Conservation (phyloP, 2,329 filamentous ascomycete genomes). For the Dactylellina parvicollis region DNA sequence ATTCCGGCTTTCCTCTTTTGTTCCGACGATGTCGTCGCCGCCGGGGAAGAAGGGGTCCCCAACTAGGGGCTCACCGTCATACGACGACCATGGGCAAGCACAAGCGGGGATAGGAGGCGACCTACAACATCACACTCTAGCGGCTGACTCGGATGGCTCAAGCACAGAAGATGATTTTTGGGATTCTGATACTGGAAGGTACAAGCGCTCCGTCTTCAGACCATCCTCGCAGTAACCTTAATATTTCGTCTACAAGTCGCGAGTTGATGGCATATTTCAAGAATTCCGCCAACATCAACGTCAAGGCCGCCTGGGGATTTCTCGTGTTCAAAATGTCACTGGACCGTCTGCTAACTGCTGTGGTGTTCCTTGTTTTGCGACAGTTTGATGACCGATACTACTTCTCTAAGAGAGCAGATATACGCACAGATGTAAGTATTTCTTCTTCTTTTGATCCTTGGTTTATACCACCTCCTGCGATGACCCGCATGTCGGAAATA, state of each 20-base stretch:
- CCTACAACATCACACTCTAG: slow-evolving; percentile 27
- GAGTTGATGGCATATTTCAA: too few species aligned
- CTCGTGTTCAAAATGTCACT: too few species aligned
- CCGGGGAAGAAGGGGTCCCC: slow-evolving; percentile 45
- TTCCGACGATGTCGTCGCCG: slow-evolving; percentile 40
- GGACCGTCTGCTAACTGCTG: slow-evolving; percentile 20
- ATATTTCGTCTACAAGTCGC: slow-evolving; percentile 6
- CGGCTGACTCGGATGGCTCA: slow-evolving; percentile 29
- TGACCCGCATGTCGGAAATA: too few species aligned
- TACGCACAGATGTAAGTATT: slow-evolving; percentile 49
- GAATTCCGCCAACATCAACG: too few species aligned
- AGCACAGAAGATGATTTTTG: slow-evolving; percentile 49
- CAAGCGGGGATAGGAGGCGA: slow-evolving; percentile 4
- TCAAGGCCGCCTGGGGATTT: neutral
- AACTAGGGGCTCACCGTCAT: slow-evolving; percentile 25
- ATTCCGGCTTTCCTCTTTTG: neutral
- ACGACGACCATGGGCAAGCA: slow-evolving; percentile 3
- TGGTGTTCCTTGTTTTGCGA: slow-evolving; percentile 2
- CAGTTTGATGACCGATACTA: slow-evolving; percentile 54
- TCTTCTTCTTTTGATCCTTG: neutral
- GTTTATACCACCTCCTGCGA: neutral
- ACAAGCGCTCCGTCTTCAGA: neutral
- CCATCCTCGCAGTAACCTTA: too few species aligned
- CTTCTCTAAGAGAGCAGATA: slow-evolving; percentile 45
- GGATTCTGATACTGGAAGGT: slow-evolving; percentile 50